Conservation (phyloP, 2,329 filamentous ascomycete species). For the Trichoderma sp. region DNA sequence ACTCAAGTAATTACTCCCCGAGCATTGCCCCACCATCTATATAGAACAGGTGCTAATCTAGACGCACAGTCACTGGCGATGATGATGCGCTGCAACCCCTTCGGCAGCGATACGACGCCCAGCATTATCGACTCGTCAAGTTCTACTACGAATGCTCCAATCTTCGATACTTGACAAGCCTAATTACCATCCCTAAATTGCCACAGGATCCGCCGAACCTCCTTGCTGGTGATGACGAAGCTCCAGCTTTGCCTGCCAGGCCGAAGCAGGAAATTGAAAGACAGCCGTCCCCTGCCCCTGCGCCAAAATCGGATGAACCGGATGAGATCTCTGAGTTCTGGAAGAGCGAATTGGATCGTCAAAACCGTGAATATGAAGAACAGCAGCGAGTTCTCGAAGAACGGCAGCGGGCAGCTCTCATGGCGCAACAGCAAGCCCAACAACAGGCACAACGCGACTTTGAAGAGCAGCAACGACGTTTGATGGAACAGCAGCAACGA, state of each 20-base stretch:
- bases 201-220: conserved; percentile 92
- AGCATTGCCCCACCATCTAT: background rate
- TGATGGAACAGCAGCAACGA: conserved; percentile 85
- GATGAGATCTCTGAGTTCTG: conserved; percentile 98
- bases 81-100: conserved; percentile 89
- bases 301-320: conserved; percentile 73
- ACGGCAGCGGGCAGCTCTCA: conserved; percentile 78
- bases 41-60: conserved; percentile 28
- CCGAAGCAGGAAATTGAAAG: conserved; percentile 73
- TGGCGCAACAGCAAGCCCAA: conserved; percentile 78
- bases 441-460: conserved; percentile 91
- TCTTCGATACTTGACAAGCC: conserved; percentile 89
- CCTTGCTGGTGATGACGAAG: conserved; percentile 79
- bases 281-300: conserved; percentile 65
- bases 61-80: conserved; percentile 75
- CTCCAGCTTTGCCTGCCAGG: conserved; percentile 78
- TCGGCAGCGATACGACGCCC: conserved; percentile 85
- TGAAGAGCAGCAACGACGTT: conserved; percentile 85
- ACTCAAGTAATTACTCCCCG: conserved; percentile 67
- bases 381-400: conserved; percentile 88
- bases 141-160: conserved; percentile 99
- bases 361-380: conserved; percentile 93
- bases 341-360: conserved; percentile 87
- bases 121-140: conserved; percentile 93
- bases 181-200: conserved; percentile 94